Percentiles rank a stretch among this genome's conserved stretches.
Evolutionary conservation across 768 basidiomycete species (phyloP).

Genomic region (Pleurotus pulmonarius): DNA sequence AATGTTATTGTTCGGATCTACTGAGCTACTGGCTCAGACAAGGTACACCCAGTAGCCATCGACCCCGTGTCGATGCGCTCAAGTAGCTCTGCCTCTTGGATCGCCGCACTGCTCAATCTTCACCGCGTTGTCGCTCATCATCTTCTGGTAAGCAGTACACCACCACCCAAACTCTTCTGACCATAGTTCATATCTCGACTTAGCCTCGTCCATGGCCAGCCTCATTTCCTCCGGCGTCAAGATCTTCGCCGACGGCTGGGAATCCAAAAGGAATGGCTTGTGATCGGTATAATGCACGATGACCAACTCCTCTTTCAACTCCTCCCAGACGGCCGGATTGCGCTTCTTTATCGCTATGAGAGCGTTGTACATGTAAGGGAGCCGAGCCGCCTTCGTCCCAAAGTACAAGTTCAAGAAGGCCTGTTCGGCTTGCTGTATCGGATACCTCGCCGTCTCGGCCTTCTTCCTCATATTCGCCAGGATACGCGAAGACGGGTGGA

Average conservation of each 20-base stretch:
- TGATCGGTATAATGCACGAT: conserved; percentile 47
- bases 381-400: conserved; percentile 26
- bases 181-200: conserved; percentile 14
- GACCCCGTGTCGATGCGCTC: too few relatives aligned
- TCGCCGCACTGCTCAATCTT: too few relatives aligned
- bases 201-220: conserved; percentile 13
- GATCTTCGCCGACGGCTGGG: conserved; percentile 14
- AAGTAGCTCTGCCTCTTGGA: too few relatives aligned
- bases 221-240: conserved; percentile 19
- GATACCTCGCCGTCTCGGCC: conserved; percentile 25
- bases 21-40: too few relatives aligned
- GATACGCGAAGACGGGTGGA: conserved; percentile 24
- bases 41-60: too few relatives aligned
- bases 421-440: conserved; percentile 32
- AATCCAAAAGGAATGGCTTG: conserved; percentile 74
- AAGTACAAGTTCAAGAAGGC: conserved; percentile 38
- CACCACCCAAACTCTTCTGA: conserved; percentile 24
- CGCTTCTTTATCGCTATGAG: conserved; percentile 34
- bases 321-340: conserved; percentile 28
- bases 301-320: conserved; percentile 24
- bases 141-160: conserved; percentile 21
- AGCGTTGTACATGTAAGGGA: conserved; percentile 39
- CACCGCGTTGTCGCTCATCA: conserved; percentile 14
- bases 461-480: conserved; percentile 24
- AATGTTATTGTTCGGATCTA: too few relatives aligned